Evolutionary conservation across 2,329 filamentous ascomycete species (phyloP), one percentile per base, ranked within the genome.

Genomic region (Aspergillus floridensis): DNA sequence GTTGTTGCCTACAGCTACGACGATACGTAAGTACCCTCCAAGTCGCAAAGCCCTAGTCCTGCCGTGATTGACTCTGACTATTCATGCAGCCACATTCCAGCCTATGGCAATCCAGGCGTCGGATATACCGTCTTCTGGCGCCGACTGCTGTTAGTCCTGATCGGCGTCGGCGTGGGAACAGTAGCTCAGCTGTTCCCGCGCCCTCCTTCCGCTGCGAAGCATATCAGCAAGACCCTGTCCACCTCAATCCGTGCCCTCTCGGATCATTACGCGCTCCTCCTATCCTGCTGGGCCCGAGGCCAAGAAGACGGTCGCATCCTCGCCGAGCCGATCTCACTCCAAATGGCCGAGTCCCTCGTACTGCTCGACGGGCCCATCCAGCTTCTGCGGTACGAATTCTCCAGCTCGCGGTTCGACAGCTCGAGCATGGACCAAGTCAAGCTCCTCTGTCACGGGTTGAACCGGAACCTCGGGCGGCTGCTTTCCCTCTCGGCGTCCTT

Each of bases 91-190:
- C 80, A 82, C 50, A 73, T 77, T 2, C 65, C 65, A 0, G 65
- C 74, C 10, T 82, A 82, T 31, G 81, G 81, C 1, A 73, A 79
- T 16, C 81, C 81, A 0, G 81, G 81, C 0, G 66, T 72, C 24
- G 81, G 81, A 1, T 82, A 82, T 35, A 70, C 62, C 49, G 76
- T 81, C 5, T 83, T 83, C 61, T 83, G 80, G 77, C 77, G 78
- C 29, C 77, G 81, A 47, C 62, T 75, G 3, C 51, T 71, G 1
- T 74, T 79, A 0, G 80, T 82, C 0, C 62, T 83, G 5, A 65
- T 82, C 2, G 81, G 81, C 0, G 75, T 81, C 10, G 67, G 66
- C 0, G 80, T 76, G 0, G 76, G 80, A 0, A 68, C 76, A 0
- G 67, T 82, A 5, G 77, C 83, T 0, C 79, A 82, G 57, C 57